Percentiles rank a stretch among this genome's conserved stretches.
These are phyloP conservation scores for Neonectria coccinea DNA, from an alignment of 2,329 filamentous ascomycete species.

Conservation along the genomic window DNA sequence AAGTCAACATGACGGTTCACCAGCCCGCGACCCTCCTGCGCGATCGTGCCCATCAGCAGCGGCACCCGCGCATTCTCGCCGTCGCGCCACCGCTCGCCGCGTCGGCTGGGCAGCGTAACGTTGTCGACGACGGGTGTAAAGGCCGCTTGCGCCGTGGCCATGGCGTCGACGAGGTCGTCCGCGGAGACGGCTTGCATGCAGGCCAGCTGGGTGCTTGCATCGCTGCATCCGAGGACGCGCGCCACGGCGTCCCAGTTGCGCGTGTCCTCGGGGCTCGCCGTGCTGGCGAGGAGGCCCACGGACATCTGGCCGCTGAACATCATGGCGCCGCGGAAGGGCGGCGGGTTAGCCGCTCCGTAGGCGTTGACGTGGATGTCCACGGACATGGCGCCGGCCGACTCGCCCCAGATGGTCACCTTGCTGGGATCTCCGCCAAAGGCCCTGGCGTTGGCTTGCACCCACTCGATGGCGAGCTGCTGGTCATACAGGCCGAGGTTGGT, in stretches of 20 bases:
- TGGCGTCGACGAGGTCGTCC: slow-evolving; percentile 31
- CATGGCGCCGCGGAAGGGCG: slow-evolving; percentile 44
- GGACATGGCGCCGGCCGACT: slow-evolving; percentile 50
- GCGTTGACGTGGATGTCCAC: slow-evolving; percentile 43
- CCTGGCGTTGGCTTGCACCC: slow-evolving; percentile 42
- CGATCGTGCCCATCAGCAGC: slow-evolving; percentile 42
- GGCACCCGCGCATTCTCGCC: slow-evolving; percentile 38
- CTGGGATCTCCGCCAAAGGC: slow-evolving; percentile 44
- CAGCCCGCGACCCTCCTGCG: slow-evolving; percentile 41
- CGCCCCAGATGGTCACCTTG: slow-evolving; percentile 46
- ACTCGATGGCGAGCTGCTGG: slow-evolving; percentile 45
- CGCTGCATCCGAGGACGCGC: slow-evolving; percentile 31
- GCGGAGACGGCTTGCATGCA: slow-evolving; percentile 40
- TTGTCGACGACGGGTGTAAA: slow-evolving; percentile 40
- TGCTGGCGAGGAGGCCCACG: slow-evolving; percentile 36
- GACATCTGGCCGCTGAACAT: slow-evolving; percentile 48
- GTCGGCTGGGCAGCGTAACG: slow-evolving; percentile 28
- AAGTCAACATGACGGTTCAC: slow-evolving; percentile 41
- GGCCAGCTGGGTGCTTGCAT: slow-evolving; percentile 21
- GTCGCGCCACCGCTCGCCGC: slow-evolving; percentile 37
- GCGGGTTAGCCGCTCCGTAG: slow-evolving; percentile 27
- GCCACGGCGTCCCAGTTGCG: slow-evolving; percentile 35
- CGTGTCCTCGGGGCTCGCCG: slow-evolving; percentile 8
- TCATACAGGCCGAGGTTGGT: slow-evolving; percentile 47
- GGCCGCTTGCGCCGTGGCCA: slow-evolving; percentile 2